Conservation (phyloP, 2,329 filamentous ascomycete genomes). For the Fusarium praegraminearum region DNA sequence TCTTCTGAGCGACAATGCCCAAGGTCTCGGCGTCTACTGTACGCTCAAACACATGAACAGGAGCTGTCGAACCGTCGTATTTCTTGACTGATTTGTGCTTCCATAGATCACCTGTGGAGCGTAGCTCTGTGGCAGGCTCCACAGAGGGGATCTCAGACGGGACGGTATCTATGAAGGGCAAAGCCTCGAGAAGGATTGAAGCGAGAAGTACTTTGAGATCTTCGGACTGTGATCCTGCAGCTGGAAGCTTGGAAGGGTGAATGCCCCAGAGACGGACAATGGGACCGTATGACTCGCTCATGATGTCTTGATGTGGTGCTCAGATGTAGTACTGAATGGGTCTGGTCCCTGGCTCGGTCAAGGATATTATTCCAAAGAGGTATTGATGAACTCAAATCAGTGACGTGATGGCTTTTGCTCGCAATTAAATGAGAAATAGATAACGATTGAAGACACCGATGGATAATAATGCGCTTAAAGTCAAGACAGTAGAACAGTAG, state of each 20-base stretch:
- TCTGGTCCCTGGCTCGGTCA: neutral
- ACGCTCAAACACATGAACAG: constrained; percentile 66
- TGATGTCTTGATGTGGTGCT: constrained; percentile 19
- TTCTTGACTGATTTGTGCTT: constrained; percentile 62
- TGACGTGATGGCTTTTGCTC: neutral
- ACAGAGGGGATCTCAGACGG: constrained; percentile 53
- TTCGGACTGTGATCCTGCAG: constrained; percentile 53
- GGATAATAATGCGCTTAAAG: neutral
- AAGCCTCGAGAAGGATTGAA: constrained; percentile 67
- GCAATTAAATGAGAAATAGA: neutral
- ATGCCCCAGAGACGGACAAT: constrained; percentile 68
- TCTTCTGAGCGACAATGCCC: constrained; percentile 52
- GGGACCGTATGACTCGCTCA: constrained; percentile 55
- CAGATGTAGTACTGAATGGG: neutral
- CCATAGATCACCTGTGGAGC: constrained; percentile 56
- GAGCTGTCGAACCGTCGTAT: constrained; percentile 61
- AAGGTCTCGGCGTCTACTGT: constrained; percentile 61
- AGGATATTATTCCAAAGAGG: constrained; percentile 5
- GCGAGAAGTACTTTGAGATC: constrained; percentile 65
- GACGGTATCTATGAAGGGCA: constrained; percentile 68
- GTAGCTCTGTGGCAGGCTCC: constrained; percentile 38
- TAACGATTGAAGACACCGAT: neutral
- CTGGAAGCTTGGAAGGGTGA: constrained; percentile 60
- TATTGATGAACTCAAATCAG: neutral
- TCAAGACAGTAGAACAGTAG: neutral